Conservation (phyloP, 495 filamentous ascomycete genomes). For the Lepidopterella palustris region DNA sequence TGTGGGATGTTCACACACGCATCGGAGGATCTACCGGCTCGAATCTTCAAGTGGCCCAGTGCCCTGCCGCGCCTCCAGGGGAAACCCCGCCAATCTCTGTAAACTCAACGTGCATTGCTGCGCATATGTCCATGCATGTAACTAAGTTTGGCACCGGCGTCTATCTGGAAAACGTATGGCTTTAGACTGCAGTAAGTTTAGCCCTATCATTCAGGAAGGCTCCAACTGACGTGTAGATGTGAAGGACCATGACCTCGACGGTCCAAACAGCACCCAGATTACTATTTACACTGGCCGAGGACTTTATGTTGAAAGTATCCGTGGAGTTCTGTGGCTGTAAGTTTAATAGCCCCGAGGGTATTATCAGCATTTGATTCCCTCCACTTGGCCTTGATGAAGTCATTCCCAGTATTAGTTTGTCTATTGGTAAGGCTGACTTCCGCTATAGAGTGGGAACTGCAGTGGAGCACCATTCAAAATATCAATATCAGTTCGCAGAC, state of each 20-base stretch:
- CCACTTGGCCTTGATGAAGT: too few species aligned
- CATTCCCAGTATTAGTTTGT: neutral
- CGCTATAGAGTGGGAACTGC: constrained; percentile 28
- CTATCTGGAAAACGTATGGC: constrained; percentile 64
- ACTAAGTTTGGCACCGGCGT: constrained; percentile 43
- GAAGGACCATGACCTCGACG: constrained; percentile 64
- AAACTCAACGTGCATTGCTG: constrained; percentile 51
- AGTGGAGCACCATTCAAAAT: constrained; percentile 34
- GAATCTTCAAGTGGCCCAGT: constrained; percentile 44
- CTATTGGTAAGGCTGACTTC: neutral
- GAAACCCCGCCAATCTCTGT: constrained; percentile 39
- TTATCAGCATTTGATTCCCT: too few species aligned
- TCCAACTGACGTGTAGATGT: constrained; percentile 62
- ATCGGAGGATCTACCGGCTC: constrained; percentile 53
- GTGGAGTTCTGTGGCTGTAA: constrained; percentile 50
- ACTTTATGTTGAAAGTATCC: constrained; percentile 50
- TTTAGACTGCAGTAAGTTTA: constrained; percentile 50
- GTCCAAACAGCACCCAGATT: constrained; percentile 50
- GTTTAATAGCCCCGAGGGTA: neutral
- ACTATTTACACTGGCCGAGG: constrained; percentile 66
- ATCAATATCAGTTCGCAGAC: constrained; percentile 35
- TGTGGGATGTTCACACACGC: constrained; percentile 55
- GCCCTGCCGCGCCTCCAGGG: constrained; percentile 45
- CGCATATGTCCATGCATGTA: constrained; percentile 63
- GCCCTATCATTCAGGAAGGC: constrained; percentile 49